Evolutionary conservation across 78 protist species (phyloP).

Genomic region (Thecamonas trahens): DNA sequence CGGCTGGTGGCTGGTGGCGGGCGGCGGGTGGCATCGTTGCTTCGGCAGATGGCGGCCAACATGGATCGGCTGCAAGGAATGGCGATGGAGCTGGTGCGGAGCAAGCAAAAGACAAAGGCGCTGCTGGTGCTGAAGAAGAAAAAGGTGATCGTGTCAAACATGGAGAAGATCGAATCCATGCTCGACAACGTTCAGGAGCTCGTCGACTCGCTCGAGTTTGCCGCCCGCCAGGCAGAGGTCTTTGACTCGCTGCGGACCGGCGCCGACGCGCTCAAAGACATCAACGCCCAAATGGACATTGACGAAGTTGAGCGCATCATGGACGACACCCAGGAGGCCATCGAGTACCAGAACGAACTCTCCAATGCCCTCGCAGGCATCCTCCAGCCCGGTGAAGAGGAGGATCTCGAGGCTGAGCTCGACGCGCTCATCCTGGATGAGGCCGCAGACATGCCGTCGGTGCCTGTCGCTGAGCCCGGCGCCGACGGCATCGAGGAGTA

Average conservation of each 20-base stretch:
- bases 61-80: slow-evolving; percentile 40
- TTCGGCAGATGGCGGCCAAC: slow-evolving; percentile 19
- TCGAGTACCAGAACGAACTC: slow-evolving; percentile 59
- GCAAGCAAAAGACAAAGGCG: slow-evolving; percentile 49
- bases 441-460: too few species aligned
- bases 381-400: neutral
- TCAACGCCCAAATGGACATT: slow-evolving; percentile 60
- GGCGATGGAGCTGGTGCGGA: slow-evolving; percentile 46
- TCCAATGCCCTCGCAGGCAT: neutral
- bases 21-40: too few species aligned
- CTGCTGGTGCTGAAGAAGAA: slow-evolving; percentile 48
- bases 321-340: slow-evolving; percentile 74
- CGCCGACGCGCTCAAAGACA: slow-evolving; percentile 42
- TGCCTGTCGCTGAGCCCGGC: too few species aligned
- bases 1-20: too few species aligned
- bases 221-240: slow-evolving; percentile 49
- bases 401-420: neutral
- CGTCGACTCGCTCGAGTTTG: slow-evolving; percentile 53
- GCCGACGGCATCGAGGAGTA: too few species aligned
- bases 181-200: slow-evolving; percentile 49
- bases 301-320: slow-evolving; percentile 70
- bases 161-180: slow-evolving; percentile 41
- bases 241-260: slow-evolving; percentile 54
- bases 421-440: neutral
- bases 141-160: slow-evolving; percentile 44